Conservation (phyloP, 371 early-diverging fungal genomes). For the Rhizopus microsporus region DNA sequence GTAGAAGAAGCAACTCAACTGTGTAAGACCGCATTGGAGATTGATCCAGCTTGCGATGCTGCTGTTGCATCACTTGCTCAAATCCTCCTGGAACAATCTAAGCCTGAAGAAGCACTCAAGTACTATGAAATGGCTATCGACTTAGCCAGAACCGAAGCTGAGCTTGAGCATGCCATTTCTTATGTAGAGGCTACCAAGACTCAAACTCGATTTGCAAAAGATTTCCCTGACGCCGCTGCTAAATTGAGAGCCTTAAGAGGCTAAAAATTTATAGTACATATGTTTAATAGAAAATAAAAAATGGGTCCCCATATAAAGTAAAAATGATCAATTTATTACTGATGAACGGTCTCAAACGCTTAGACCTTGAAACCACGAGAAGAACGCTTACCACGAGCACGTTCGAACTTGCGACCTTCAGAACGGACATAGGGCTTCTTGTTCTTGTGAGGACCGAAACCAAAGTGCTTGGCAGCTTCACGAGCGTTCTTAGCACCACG, state of each 20-base stretch:
- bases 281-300: too few species aligned
- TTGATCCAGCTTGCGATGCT: constrained; percentile 94
- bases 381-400: constrained; percentile 96
- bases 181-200: constrained; percentile 68
- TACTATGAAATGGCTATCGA: constrained; percentile 85
- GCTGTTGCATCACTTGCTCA: constrained; percentile 92
- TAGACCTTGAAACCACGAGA: constrained; percentile 88
- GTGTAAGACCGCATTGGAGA: constrained; percentile 81
- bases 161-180: constrained; percentile 84
- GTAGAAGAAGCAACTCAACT: constrained; percentile 72
- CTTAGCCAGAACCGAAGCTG: constrained; percentile 87
- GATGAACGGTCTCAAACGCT: constrained; percentile 13
- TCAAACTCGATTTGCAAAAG: constrained; percentile 45
- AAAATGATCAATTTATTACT: too few species aligned
- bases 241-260: constrained; percentile 38
- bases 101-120: constrained; percentile 79
- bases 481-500: constrained; percentile 85
- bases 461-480: constrained; percentile 92
- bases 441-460: constrained; percentile 70
- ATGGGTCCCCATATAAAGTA: not conserved
- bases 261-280: constrained; percentile 11
- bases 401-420: constrained; percentile 98
- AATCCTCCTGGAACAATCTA: constrained; percentile 84
- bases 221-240: constrained; percentile 50
- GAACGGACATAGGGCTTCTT: constrained; percentile 89